Evolutionary conservation across 1,284 basidiomycete genomes (phyloP), one percentile per base, ranked within the genome.

Genomic region (Sphagnurus paluster): DNA sequence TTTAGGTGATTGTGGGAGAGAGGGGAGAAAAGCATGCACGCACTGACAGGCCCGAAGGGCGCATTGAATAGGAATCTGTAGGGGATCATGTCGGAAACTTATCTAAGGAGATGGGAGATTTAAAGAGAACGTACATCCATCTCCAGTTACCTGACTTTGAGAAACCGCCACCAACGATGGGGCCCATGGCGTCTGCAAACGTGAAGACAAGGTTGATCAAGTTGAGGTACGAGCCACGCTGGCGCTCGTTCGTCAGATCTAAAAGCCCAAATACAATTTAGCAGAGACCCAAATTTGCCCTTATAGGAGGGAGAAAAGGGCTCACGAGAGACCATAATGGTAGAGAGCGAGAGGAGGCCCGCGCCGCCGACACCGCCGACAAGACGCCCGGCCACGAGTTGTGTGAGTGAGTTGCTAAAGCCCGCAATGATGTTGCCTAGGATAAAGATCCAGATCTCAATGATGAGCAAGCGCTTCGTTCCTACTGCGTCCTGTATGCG

Each of bases 331-430:
- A 68, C 51, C 9, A 72, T 57, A 46, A 74, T 70, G 16, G 67
- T 67, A 8, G 65, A 59, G 14, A 73, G 52, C 8, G 69, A 67
- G 16, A 72, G 55, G 26, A 74, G 59, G 5, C 70, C 70, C 11
- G 72, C 71, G 19, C 63, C 71, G 7, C 72, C 73, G 11, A 71
- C 56, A 7, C 72, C 73, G 42, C 66, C 64, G 4, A 75, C 56
- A 26, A 68, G 47, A 19, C 73, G 53, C 7, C 69, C 69, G 17
- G 64, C 63, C 24, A 70, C 64, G 24, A 75, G 62, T 58, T 69
- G 70, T 1, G 55, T 60, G 48, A 73, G 63, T 33, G 48, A 62
- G 29, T 67, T 64, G 9, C 69, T 67, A 2, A 69, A 62, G 14
- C 70, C 73, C 28, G 70, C 69, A 16, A 75, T 57, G 14, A 67